These are phyloP conservation scores for Globisporangium sylvaticum DNA, from an alignment of 352 stramenopile genomes.

Conservation along the genomic window DNA sequence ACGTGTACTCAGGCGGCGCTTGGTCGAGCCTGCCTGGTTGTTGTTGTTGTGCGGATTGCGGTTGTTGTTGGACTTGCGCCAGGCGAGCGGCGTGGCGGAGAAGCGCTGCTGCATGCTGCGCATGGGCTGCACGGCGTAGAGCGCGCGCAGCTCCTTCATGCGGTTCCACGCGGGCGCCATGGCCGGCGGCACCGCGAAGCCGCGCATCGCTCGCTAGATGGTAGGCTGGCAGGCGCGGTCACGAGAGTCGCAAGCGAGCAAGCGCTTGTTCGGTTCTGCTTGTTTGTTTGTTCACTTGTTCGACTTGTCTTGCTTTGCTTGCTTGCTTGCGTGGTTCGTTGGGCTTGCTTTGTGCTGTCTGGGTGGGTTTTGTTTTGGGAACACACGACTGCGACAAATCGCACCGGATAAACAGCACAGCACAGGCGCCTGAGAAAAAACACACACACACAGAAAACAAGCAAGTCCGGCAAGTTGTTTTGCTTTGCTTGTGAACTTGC, in stretches of 20 bases:
- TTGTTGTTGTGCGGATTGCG: slow-evolving; percentile 19
- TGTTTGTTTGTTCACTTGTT: neutral
- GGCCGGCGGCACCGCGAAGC: slow-evolving; percentile 19
- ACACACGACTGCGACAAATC: slow-evolving; percentile 8
- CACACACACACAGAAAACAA: slow-evolving; percentile 7
- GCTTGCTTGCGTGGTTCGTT: neutral
- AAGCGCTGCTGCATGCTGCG: slow-evolving; percentile 24
- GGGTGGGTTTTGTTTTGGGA: neutral
- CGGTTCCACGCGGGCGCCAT: slow-evolving; percentile 40
- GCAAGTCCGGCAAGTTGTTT: neutral
- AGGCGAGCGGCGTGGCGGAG: slow-evolving; percentile 27
- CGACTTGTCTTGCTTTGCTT: neutral
- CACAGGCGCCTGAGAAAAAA: slow-evolving; percentile 2
- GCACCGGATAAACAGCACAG: slow-evolving; percentile 1
- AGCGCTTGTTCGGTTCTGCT: neutral
- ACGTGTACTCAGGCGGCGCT: slow-evolving; percentile 18
- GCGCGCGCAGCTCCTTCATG: slow-evolving; percentile 30
- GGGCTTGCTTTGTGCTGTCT: neutral
- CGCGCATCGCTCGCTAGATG: slow-evolving; percentile 6
- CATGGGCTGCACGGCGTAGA: slow-evolving; percentile 21
- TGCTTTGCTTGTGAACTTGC: neutral
- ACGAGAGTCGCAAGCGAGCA: neutral
- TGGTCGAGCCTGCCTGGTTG: slow-evolving; percentile 11
- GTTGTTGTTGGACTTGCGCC: slow-evolving; percentile 24
- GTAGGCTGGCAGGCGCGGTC: neutral